Evolutionary conservation across 345 rosid genomes (phyloP).

Genomic region (Psidium friedrichsthalianum): DNA sequence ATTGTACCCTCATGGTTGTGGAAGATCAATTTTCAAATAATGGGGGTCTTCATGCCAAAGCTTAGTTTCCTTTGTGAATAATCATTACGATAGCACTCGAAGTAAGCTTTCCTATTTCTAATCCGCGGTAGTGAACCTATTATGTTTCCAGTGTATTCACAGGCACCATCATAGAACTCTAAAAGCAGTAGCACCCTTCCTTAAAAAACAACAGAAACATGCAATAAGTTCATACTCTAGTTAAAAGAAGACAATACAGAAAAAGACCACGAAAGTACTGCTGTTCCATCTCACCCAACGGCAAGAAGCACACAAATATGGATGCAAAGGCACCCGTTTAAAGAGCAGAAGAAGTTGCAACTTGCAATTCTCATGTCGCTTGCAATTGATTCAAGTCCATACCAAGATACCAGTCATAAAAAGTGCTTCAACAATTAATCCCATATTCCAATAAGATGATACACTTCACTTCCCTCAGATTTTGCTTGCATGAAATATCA

Average conservation of each 20-base stretch:
- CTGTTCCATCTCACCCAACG: neutral
- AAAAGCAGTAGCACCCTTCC: neutral
- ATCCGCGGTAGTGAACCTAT: neutral
- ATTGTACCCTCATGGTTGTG: neutral
- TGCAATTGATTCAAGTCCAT: neutral
- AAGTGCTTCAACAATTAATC: neutral
- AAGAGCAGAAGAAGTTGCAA: neutral
- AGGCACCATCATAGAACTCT: neutral
- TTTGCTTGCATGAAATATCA: neutral
- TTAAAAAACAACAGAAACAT: neutral
- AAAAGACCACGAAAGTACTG: neutral
- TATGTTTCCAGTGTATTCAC: neutral
- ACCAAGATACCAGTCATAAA: neutral
- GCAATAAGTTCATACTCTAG: neutral
- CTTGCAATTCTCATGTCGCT: neutral
- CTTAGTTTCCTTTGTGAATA: neutral
- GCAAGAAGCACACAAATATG: neutral
- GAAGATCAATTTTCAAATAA: neutral
- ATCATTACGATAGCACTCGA: neutral
- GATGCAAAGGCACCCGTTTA: neutral
- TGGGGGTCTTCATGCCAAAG: neutral
- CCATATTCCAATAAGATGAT: neutral
- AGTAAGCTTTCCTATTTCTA: neutral
- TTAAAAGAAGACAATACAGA: neutral
- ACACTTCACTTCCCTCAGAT: neutral